These are phyloP conservation scores for Ascochyta viciae-villosae DNA, from an alignment of 2,329 filamentous ascomycete species.

Conservation along the genomic window DNA sequence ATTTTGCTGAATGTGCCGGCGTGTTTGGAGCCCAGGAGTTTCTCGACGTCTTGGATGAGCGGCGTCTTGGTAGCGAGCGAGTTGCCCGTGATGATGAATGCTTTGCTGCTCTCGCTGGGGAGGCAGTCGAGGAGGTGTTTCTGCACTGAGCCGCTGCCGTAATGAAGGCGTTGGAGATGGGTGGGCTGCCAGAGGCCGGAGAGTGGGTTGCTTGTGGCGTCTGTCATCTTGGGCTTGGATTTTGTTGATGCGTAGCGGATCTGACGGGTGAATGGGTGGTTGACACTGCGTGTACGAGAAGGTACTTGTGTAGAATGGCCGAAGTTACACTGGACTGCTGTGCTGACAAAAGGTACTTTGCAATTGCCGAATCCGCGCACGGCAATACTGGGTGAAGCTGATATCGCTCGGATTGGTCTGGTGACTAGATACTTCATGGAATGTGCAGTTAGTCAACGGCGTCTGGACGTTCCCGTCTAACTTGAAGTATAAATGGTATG, in stretches of 20 bases:
- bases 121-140: constrained; percentile 57
- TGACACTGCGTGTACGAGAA: neutral
- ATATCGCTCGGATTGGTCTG: neutral
- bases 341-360: constrained; percentile 2
- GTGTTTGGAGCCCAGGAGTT: constrained; percentile 55
- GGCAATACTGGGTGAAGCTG: constrained; percentile 1
- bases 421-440: constrained; percentile 1
- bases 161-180: constrained; percentile 58
- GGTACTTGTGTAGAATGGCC: neutral
- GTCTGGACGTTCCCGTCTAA: neutral
- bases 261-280: neutral
- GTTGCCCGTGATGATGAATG: constrained; percentile 64
- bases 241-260: constrained; percentile 15
- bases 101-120: constrained; percentile 56
- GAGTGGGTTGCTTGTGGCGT: constrained; percentile 54
- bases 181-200: constrained; percentile 60
- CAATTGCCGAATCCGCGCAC: constrained; percentile 16
- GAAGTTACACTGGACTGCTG: neutral
- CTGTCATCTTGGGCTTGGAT: constrained; percentile 46
- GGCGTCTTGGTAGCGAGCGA: constrained; percentile 63
- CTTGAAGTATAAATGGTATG: neutral
- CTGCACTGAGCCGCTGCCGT: constrained; percentile 57
- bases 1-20: constrained; percentile 64
- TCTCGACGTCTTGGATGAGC: constrained; percentile 60
- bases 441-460: neutral